phyloP scores from a whole-genome alignment of 2,329 filamentous ascomycete species.

The Exophiala viscosa region DNA sequence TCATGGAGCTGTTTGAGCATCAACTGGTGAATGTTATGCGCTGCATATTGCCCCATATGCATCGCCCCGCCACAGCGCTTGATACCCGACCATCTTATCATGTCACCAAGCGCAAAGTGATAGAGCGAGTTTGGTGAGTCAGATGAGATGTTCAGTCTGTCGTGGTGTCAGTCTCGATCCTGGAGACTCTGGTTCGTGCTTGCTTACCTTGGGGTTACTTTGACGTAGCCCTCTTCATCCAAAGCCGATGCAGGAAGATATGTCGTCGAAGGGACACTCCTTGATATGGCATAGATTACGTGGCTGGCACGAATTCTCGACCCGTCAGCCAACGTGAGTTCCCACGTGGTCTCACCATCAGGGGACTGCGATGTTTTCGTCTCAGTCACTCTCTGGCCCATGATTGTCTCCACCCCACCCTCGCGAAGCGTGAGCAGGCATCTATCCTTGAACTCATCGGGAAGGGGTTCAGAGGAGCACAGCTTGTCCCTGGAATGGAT shows the following conservation, averaged over 20 bases:
- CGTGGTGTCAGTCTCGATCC: background rate
- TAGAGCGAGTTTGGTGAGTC: conserved; percentile 54
- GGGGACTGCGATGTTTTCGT: conserved; percentile 31
- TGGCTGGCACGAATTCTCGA: conserved; percentile 58
- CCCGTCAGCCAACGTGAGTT: conserved; percentile 60
- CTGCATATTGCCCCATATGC: conserved; percentile 65
- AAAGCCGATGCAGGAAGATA: conserved; percentile 60
- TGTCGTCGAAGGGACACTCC: conserved; percentile 57
- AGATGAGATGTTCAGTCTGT: conserved; percentile 53
- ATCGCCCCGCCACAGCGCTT: conserved; percentile 75
- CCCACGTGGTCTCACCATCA: conserved; percentile 39
- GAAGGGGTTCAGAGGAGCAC: conserved; percentile 69
- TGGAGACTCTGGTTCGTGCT: background rate
- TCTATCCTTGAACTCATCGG: conserved; percentile 64
- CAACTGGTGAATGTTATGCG: conserved; percentile 63
- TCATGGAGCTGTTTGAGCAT: conserved; percentile 44
- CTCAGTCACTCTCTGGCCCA: conserved; percentile 56
- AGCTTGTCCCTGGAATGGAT: conserved; percentile 69
- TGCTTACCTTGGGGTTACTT: conserved; percentile 53
- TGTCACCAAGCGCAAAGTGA: conserved; percentile 69
- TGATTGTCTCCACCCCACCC: conserved; percentile 61
- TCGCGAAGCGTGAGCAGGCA: conserved; percentile 58
- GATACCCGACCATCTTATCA: conserved; percentile 70
- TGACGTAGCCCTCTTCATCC: conserved; percentile 63
- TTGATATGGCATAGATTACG: conserved; percentile 67